Conservation (phyloP, 106 monocot genomes). For the Acanthochlamys bracteata region DNA sequence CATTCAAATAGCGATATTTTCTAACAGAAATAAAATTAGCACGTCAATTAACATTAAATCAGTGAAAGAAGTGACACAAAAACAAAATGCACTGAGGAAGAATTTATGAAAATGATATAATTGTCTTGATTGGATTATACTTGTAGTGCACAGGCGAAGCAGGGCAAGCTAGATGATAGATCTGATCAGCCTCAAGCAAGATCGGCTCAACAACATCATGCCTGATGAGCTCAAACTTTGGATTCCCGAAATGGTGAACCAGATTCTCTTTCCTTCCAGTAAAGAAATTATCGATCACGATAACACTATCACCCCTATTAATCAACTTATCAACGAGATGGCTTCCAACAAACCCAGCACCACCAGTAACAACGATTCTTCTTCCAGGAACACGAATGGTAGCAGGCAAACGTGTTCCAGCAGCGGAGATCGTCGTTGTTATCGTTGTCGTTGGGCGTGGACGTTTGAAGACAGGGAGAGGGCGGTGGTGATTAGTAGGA, state of each 20-base stretch:
- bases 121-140: conserved; percentile 86
- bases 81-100: neutral
- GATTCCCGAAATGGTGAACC: conserved; percentile 55
- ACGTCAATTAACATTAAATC: neutral
- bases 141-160: conserved; percentile 89
- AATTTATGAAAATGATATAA: conserved; percentile 65
- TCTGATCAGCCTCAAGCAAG: conserved; percentile 78
- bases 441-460: neutral
- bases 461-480: conserved; percentile 7
- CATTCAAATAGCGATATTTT: neutral
- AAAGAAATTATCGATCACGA: conserved; percentile 85
- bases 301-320: conserved; percentile 61
- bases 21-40: too few species aligned
- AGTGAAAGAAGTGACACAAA: neutral
- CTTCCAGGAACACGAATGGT: conserved; percentile 10
- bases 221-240: conserved; percentile 74
- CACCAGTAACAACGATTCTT: conserved; percentile 67
- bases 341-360: conserved; percentile 80
- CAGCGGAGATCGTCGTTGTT: neutral
- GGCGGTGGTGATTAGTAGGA: neutral
- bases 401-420: conserved; percentile 13
- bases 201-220: conserved; percentile 90
- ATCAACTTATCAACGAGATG: conserved; percentile 72
- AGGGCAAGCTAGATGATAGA: conserved; percentile 86
- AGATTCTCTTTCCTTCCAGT: conserved; percentile 76